Conservation (phyloP, 2,329 filamentous ascomycete genomes). For the Paecilomyces fulvus region DNA sequence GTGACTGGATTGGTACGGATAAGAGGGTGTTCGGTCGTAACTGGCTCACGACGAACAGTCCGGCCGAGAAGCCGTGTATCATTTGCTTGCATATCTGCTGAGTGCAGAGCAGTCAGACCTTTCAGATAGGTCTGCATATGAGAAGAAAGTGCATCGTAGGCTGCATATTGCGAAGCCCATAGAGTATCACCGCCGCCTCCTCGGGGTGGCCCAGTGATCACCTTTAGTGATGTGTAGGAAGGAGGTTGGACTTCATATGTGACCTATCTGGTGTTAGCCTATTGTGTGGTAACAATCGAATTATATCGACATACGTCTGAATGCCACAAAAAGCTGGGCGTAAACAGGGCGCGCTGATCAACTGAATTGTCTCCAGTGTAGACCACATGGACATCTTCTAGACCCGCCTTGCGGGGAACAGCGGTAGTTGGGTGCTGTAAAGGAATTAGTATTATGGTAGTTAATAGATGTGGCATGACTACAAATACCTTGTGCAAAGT, state of each 20-base stretch:
- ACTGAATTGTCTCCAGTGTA: slow-evolving; percentile 45
- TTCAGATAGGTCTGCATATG: slow-evolving; percentile 52
- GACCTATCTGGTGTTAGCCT: slow-evolving; percentile 29
- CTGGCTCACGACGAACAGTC: slow-evolving; percentile 43
- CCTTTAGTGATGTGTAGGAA: slow-evolving; percentile 49
- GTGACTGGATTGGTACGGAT: slow-evolving; percentile 54
- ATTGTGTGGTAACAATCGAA: background rate
- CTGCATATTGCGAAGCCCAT: slow-evolving; percentile 51
- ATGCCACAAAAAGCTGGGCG: slow-evolving; percentile 49
- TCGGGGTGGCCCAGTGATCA: slow-evolving; percentile 45
- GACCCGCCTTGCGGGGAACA: slow-evolving; percentile 39
- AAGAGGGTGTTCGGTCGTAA: slow-evolving; percentile 49
- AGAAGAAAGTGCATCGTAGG: slow-evolving; percentile 48
- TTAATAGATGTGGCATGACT: background rate
- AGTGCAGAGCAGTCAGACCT: slow-evolving; percentile 48
- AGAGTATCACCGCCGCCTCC: slow-evolving; percentile 51
- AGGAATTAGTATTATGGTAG: slow-evolving; percentile 5
- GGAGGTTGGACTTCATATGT: slow-evolving; percentile 52
- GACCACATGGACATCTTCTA: slow-evolving; percentile 51
- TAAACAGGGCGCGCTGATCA: slow-evolving; percentile 47
- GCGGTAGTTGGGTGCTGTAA: slow-evolving; percentile 45
- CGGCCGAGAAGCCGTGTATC: slow-evolving; percentile 44
- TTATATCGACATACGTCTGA: slow-evolving; percentile 35
- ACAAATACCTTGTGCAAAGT: slow-evolving; percentile 39
- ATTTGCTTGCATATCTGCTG: slow-evolving; percentile 46